Base-by-base conservation (phyloP, 495 filamentous ascomycete species). In the Talaromyces trachyspermus region DNA sequence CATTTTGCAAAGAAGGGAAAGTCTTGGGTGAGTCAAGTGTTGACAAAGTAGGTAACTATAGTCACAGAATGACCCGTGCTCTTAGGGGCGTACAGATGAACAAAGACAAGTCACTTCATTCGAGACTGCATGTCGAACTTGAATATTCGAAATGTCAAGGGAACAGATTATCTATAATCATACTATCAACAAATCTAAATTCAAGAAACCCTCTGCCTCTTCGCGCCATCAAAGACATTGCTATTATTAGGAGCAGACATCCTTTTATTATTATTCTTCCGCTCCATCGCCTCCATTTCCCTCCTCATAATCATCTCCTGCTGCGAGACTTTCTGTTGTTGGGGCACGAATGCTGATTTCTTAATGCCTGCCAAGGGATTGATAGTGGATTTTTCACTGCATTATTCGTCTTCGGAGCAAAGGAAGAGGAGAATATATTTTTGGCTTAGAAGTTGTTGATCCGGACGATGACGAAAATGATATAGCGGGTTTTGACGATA, bases 301-400 rank as follows among this genome's bases (percentile, higher is more conserved):
- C 86, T 83, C 61, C 83, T 86, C 88, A 95, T 95, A 49, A 92
- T 92, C 48, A 88, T 72, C 52, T 94, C 88, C n/a, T 84, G 85
- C 61, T 92, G 85, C 51, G 83, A 86, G 76, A 92, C 88, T 26
- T 77, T 78, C 69, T 85, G 88, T 51, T 85, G 86, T 2, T 78
- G 76, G 35, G 71, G 74, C 42, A 80, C 71, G 11, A 75, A 69
- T 23, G 69, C 61, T 0, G 73, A 65, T 59, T 85, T 86, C 67
- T 85, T 85, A 10, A 72, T 68, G 2, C 71, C 72, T 12, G 67
- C 58, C 19, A 86, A 64, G 2, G 78, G 78, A 44, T 84, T 85
- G 48, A 24, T 33, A 0, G 4, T 18, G 14, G 9, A 10, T 63
- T n/a, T n/a, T n/a, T n/a, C n/a, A n/a, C n/a, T n/a, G n/a, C n/a